Percentiles rank a stretch among this genome's conserved stretches.
phyloP scores from a whole-genome alignment of 2,329 filamentous ascomycete genomes.

The Gnomoniopsis smithogilvyi region DNA sequence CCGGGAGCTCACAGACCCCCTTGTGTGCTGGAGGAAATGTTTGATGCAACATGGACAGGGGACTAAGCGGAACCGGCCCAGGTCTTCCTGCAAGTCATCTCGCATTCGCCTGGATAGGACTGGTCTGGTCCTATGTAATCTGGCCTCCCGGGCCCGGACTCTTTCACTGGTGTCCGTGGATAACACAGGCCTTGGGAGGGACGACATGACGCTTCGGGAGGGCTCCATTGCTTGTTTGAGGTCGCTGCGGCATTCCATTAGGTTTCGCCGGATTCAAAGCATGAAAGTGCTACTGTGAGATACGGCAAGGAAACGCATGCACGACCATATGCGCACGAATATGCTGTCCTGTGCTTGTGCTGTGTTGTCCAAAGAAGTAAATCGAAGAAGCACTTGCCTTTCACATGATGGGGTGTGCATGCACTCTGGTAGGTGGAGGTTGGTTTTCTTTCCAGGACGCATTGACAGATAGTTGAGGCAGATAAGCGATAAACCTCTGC shows the following conservation, averaged over 20 bases:
- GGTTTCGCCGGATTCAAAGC: too few species aligned
- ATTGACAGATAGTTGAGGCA: background rate
- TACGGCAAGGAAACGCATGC: background rate
- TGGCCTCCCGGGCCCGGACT: background rate
- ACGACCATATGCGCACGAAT: background rate
- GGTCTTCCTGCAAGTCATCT: slow-evolving; percentile 10
- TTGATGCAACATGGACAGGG: background rate
- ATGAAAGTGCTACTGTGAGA: background rate
- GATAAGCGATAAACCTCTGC: slow-evolving; percentile 6
- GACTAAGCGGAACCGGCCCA: background rate
- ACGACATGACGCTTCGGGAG: too few species aligned
- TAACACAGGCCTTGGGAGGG: too few species aligned
- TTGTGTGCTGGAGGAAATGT: background rate
- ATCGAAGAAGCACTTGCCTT: slow-evolving; percentile 4
- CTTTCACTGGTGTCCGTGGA: background rate
- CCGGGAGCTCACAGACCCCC: background rate
- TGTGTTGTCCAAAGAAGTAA: background rate
- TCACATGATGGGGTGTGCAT: slow-evolving; percentile 13
- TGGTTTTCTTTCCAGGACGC: background rate
- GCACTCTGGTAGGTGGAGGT: background rate
- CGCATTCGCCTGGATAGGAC: slow-evolving; percentile 5
- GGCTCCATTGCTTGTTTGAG: too few species aligned
- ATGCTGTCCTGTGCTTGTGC: too few species aligned
- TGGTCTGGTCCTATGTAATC: background rate
- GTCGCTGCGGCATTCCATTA: too few species aligned